phyloP scores from a whole-genome alignment of 441 rosid species.

The Gossypium davidsonii region DNA sequence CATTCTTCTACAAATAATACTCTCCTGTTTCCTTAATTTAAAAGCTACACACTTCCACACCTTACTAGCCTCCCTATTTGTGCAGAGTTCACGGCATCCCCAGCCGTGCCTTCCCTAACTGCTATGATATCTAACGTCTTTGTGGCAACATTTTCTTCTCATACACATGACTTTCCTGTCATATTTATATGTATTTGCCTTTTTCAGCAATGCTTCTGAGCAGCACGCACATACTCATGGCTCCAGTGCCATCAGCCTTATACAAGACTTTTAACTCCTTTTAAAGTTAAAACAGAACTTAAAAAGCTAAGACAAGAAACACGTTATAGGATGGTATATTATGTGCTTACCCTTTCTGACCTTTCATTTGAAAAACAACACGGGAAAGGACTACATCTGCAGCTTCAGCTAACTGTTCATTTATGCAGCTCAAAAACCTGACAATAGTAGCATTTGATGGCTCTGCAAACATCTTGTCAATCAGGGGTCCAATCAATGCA shows the following conservation, averaged over 20 bases:
- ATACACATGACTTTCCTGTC: not conserved
- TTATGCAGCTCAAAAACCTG: constrained; percentile 68
- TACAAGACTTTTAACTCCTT: not conserved
- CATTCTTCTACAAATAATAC: not conserved
- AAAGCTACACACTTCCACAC: not conserved
- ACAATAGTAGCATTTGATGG: constrained; percentile 81
- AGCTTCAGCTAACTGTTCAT: constrained; percentile 57
- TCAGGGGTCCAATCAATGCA: constrained; percentile 50
- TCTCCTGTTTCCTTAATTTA: not conserved
- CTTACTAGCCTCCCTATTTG: not conserved
- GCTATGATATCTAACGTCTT: not conserved
- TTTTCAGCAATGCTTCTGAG: not conserved
- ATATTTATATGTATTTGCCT: not conserved
- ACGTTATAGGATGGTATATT: not conserved
- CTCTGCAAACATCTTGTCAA: constrained; percentile 83
- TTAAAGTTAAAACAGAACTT: not conserved
- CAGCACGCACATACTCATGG: constrained; percentile 18
- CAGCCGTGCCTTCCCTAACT: not conserved
- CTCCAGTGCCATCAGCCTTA: not conserved
- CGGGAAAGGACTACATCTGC: constrained; percentile 52
- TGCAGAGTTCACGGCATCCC: not conserved
- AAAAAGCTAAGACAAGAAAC: not conserved
- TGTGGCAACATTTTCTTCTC: not conserved
- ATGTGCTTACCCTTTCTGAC: constrained; percentile 42
- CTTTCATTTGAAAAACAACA: constrained; percentile 51